Evolutionary conservation across 2,329 filamentous ascomycete genomes (phyloP).

Genomic region (Cercospora nicotianae): DNA sequence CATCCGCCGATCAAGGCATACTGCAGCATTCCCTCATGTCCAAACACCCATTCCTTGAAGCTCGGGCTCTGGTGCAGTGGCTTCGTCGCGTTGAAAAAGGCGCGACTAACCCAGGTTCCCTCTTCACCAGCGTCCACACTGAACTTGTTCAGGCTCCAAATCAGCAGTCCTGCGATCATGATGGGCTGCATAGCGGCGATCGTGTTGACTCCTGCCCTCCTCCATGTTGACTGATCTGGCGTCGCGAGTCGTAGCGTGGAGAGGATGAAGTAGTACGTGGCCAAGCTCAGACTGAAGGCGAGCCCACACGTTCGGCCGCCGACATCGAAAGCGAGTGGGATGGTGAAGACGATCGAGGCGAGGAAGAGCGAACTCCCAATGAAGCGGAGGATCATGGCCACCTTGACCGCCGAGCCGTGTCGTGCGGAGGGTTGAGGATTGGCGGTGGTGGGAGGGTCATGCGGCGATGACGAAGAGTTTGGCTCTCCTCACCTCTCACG

Average conservation of each 20-base stretch:
- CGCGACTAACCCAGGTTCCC: conserved; percentile 73
- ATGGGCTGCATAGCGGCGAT: conserved; percentile 81
- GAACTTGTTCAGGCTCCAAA: conserved; percentile 95
- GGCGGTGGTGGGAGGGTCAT: conserved; percentile 20
- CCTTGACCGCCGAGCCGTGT: conserved; percentile 17
- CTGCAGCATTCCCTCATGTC: conserved; percentile 79
- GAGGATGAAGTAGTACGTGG: conserved; percentile 87
- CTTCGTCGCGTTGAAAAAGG: conserved; percentile 42
- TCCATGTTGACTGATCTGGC: conserved; percentile 72
- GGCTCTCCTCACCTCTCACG: conserved; percentile 1
- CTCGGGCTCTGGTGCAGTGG: conserved; percentile 55
- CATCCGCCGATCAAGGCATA: conserved; percentile 77
- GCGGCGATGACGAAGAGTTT: conserved; percentile 15
- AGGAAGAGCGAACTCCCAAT: conserved; percentile 66
- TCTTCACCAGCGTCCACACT: conserved; percentile 78
- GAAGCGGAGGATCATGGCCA: conserved; percentile 48
- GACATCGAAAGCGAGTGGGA: conserved; percentile 96
- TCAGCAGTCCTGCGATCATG: conserved; percentile 79
- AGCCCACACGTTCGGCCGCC: conserved; percentile 91
- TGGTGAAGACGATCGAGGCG: conserved; percentile 87
- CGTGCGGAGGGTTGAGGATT: conserved; percentile 10
- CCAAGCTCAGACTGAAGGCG: conserved; percentile 86
- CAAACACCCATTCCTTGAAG: conserved; percentile 82
- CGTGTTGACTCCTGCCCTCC: conserved; percentile 67
- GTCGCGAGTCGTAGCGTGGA: conserved; percentile 78